Evolutionary conservation across 2,329 filamentous ascomycete species (phyloP), one percentile per base, ranked within the genome.

Genomic region (Microascus cirrosus): DNA sequence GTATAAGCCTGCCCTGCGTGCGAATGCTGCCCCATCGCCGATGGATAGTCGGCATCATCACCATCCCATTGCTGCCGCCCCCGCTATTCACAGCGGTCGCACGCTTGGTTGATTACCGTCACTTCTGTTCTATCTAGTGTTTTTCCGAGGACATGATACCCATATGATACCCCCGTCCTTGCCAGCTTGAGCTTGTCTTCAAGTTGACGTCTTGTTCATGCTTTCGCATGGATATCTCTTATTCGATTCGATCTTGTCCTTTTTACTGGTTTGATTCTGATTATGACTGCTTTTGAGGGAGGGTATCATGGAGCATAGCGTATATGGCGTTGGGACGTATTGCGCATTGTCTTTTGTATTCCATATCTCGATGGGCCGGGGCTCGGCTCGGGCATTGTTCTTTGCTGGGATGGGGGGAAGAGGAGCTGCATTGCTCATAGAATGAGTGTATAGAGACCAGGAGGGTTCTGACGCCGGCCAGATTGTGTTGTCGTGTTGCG

Each of bases 21-120:
- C 51, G 22, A 36, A 20, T 15, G 36, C 50, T 8, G 35, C 50
- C 20, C 20, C 56, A 18, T 52, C 55, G 18, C 34, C 52, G 18
- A 58, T 58, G 50, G 56, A 58, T 39, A 36, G 24, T 20, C 50
- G 52, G n/a, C 51, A 51, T 13, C 34, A 52, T 35, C 56, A 55
- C 32, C 53, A 55, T n/a, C 32, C 42, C 8, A 58, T 58, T 25
- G 52, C 39, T 10, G 13, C 62, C 67, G 51, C 66, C 67, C 51
- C 67, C 63, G 72, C 77, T 34, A 77, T 83, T 42, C 77, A 79
- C 61, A 81, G 75, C 62, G 78, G 78, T 48, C 76, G 78, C 54
- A 76, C 76, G 2, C 67, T 81, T 59, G 77, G 77, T 39, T 81
- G 67, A 74, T 59, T 58, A 54, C 54, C 24, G 11, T 28, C 20